Evolutionary conservation across 306 rosid species (phyloP), one percentile per base, ranked within the genome.

Genomic region (Quercus glauca): DNA sequence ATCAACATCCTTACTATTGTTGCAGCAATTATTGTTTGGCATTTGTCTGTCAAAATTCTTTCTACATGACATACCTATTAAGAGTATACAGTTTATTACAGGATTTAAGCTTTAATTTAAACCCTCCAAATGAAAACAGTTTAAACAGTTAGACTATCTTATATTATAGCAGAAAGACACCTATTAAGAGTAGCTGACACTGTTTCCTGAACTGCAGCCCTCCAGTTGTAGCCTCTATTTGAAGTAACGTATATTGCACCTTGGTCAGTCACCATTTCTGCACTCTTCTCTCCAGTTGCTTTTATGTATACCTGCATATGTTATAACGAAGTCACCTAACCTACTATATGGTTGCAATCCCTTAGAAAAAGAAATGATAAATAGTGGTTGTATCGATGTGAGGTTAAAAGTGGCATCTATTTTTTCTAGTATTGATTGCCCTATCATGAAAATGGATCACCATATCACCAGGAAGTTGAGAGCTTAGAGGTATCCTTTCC

Each of bases 161-260:
- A 65, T 29, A 31, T 18, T 53, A 51, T 78, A 79, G 64, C 37
- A 31, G 75, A 76, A 88, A 79, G 69, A 80, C 78, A 91, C 99
- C 99, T 89, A 77, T 95, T 95, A 60, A 95, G 97, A 80, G 99
- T 95, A 86, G 99, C 99, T 19, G 99, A 95, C 73, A 95, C 99
- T 10, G 97, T 85, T 85, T 95, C 99, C 88, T 95, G 99, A 61
- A 95, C 92, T 53, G 98, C 98, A 86, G 99, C 99, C 87, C 71
- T 92, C 99, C 99, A 92, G 68, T 95, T 95, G 84, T 90, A 92
- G 53, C 99, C 98, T 82, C 91, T 91, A 74, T 95, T 95, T 37
- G 99, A 85, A 28, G 98, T 95, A 64, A 95, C 87, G 83, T 95
- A 95, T 52, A 95, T 92, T 7, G 97, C 99, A 73, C 99, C 99